Base-by-base conservation (phyloP, 805 yeast species). In the Wickerhamomyces sydowiorum region DNA sequence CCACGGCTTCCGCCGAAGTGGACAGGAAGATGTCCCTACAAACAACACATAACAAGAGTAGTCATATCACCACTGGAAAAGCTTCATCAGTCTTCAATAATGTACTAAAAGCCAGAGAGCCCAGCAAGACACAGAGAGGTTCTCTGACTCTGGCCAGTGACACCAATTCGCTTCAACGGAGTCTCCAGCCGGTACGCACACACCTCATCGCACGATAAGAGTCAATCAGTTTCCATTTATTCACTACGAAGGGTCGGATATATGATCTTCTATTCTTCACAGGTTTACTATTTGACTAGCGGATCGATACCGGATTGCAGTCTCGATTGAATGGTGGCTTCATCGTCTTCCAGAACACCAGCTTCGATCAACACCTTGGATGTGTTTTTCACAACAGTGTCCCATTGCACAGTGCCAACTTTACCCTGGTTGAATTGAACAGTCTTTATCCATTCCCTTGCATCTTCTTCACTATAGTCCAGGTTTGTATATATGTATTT, bases 391-490 rank as follows among this genome's bases (percentile, higher is more conserved):
- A 84, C 72, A 31, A 62, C 60, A 10, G 54, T 61, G 5, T 67
- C 64, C 63, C 77, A 76, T 41, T 85, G 75, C 15, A 73, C 57
- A 1, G 65, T 60, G 0, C 72, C 77, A 15, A 74, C 56, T 12
- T 59, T 42, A 35, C 72, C 66, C 30, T 70, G 62, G 8, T 42
- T 46, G 48, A 88, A 89, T 48, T 68, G 54, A 7, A 89, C 96
- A 0, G 95, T 85, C 50, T 81, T 72, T 46, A 83, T 67, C 97
- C 97, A 89, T 46, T 76, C 83, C 20, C 68, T 62, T 8, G 96
- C 95, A 60, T 89, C 96, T 37, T 73, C 85, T 40, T 72, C 70
- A 0, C 86, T 63, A 65, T 89, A 89, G 61, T 86, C 96, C 48
- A 90, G 70, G 50, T 85, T 76, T 3, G 70, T 64, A 22, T 76